phyloP scores from a whole-genome alignment of 345 rosid genomes.

The Citrus australasica region DNA sequence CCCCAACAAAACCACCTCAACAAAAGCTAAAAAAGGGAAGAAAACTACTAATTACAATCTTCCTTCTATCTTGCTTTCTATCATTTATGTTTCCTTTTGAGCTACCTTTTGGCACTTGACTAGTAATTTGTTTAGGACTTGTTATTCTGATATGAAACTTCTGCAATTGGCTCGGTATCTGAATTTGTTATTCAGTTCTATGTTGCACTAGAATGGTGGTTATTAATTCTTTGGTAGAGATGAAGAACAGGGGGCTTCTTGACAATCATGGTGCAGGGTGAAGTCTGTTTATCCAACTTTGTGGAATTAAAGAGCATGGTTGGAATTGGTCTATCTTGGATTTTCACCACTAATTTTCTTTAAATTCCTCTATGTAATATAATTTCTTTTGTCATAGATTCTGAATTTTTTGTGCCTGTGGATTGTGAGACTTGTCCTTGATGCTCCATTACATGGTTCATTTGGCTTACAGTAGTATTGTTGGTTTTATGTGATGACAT shows the following conservation, averaged over 20 bases:
- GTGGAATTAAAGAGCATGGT: background rate
- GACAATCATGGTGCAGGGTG: background rate
- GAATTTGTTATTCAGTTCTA: background rate
- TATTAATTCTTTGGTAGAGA: background rate
- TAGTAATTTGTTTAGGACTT: background rate
- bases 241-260: background rate
- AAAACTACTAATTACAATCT: background rate
- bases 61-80: background rate
- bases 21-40: background rate
- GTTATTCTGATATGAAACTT: background rate
- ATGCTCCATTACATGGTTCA: background rate
- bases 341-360: background rate
- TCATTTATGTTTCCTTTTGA: background rate
- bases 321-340: background rate
- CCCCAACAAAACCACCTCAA: too few relatives aligned
- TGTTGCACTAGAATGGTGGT: background rate
- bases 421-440: background rate
- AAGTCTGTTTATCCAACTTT: background rate
- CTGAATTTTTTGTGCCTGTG: background rate
- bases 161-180: background rate
- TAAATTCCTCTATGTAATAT: background rate
- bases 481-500: background rate
- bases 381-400: background rate
- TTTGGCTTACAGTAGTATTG: background rate
- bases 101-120: background rate